Base-by-base conservation (phyloP, 2,329 filamentous ascomycete species). In the Hortaea sp. region DNA sequence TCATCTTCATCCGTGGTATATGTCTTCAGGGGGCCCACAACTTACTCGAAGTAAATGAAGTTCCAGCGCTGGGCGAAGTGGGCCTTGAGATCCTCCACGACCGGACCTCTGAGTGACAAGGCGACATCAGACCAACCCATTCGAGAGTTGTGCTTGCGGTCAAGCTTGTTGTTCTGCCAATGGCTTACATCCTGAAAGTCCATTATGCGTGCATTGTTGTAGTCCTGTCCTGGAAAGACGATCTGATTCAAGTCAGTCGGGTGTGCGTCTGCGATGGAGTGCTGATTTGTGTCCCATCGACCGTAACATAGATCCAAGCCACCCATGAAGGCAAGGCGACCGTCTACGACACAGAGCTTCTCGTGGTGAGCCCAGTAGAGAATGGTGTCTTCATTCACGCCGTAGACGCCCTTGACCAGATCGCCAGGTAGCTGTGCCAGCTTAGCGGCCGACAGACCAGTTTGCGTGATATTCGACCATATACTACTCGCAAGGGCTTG, bases 41-140 rank as follows among this genome's bases (percentile, higher is more conserved):
- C 20, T 20, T 20, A 20, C 29, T 84, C 79, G 47, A 81, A 75
- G 53, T 80, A 94, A 53, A 95, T 89, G 62, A 86, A 94, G 68
- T 95, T 95, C 88, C 89, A 95, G 56, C 88, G 74, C 60, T 94
- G 84, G 1, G 81, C 75, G 57, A 95, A 95, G 63, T 95, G 88
- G 5, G 77, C 75, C 30, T 80, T 73, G 30, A 95, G 71, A 63
- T 85, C 88, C 51, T 82, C 73, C 0, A 90, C 82, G 7, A 87
- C 83, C 0, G 82, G 81, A 0, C 88, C 88, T 10, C 75, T 75
- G 47, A 95, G 64, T 55, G 81, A 88, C 46, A 95, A 72, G 7
- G 84, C 82, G 48, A 95, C 78, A 65, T 95, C 89, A 10, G 85
- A 87, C 89, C 89, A 95, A 13, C 88, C 88, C 88, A 95, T 95